Evolutionary conservation across 768 basidiomycete genomes (phyloP).

Genomic region (Rhodotorula babjevae): DNA sequence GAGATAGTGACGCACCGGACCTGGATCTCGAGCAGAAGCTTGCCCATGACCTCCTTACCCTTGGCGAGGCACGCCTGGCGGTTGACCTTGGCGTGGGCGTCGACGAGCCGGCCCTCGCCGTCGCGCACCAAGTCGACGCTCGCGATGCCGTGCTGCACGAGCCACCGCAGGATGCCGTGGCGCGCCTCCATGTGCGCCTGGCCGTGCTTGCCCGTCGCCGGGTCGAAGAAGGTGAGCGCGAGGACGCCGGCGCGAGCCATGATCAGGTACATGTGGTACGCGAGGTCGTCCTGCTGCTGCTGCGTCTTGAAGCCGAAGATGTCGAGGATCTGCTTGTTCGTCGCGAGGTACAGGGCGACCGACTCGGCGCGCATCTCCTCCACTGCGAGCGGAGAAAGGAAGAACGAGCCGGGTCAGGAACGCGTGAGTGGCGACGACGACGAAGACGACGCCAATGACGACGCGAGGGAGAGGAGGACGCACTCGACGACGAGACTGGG

Average conservation of each 20-base stretch:
- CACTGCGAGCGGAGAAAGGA: constrained; percentile 45
- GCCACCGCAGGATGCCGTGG: constrained; percentile 73
- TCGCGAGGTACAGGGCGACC: constrained; percentile 72
- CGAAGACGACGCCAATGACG: neutral
- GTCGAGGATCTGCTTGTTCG: constrained; percentile 68
- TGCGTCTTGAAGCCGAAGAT: constrained; percentile 71
- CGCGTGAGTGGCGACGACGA: too few species aligned
- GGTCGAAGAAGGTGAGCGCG: constrained; percentile 72
- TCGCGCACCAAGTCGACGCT: constrained; percentile 64
- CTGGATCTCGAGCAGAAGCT: constrained; percentile 72
- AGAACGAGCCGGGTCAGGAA: too few species aligned
- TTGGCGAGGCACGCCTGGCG: constrained; percentile 61
- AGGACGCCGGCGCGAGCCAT: constrained; percentile 71
- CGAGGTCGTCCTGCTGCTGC: constrained; percentile 62
- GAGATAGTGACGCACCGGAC: constrained; percentile 49
- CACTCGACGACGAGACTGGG: constrained; percentile 72
- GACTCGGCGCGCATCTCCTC: constrained; percentile 91
- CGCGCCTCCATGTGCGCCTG: constrained; percentile 77
- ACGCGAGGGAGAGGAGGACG: neutral
- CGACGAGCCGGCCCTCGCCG: constrained; percentile 58
- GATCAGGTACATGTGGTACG: constrained; percentile 61
- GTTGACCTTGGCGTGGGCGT: constrained; percentile 71
- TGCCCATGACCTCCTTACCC: constrained; percentile 65
- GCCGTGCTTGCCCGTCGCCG: constrained; percentile 71
- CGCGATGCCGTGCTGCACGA: constrained; percentile 66